Evolutionary conservation across 1,139 yeast genomes (phyloP), one percentile per base, ranked within the genome.

Genomic region (Sugiyamaella xylanicola): DNA sequence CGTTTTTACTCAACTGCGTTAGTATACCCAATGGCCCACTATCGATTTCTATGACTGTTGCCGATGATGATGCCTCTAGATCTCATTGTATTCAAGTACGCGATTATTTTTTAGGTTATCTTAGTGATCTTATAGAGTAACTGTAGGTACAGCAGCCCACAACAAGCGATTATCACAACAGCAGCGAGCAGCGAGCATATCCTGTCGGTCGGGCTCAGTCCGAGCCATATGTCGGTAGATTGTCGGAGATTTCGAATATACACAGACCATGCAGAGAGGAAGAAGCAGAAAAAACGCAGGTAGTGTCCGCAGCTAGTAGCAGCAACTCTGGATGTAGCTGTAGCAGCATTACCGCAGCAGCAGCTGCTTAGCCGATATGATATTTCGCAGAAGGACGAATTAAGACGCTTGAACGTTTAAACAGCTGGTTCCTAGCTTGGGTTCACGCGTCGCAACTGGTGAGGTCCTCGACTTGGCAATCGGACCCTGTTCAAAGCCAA

Each of bases 1-100:
- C 57, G 15, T 57, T 36, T 42, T 22, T 44, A 9, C 42, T 62
- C 35, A 61, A 47, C 40, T 56, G 56, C 19, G 61, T 53, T 13
- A 49, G 57, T 21, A 46, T 60, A 13, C 44, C 45, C 21, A 43
- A 40, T 22, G 60, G 62, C 20, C 44, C 53, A 4, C 50, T 61
- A 20, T 35, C 56, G 9, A 40, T 56, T 22, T 40, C 61, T 2
- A 21, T 61, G 2, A 45, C 58, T 3, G 53, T 58, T 20, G 61
- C 59, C 17, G 22, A 27, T 17, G 52, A 48, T 16, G 44, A 40
- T 40, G n/a, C 8, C 11, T 15, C 46, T 2, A 11, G 21, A 35
- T 29, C 52, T 13, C 37, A 29, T 11, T 40, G 47, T 27, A 4
- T 8, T 11, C 15, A 48, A 29, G 19, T 48, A 25, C 46, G 46